Evolutionary conservation across 352 stramenopile genomes (phyloP), one percentile per base, ranked within the genome.

Genomic region (Globisporangium nodosum): DNA sequence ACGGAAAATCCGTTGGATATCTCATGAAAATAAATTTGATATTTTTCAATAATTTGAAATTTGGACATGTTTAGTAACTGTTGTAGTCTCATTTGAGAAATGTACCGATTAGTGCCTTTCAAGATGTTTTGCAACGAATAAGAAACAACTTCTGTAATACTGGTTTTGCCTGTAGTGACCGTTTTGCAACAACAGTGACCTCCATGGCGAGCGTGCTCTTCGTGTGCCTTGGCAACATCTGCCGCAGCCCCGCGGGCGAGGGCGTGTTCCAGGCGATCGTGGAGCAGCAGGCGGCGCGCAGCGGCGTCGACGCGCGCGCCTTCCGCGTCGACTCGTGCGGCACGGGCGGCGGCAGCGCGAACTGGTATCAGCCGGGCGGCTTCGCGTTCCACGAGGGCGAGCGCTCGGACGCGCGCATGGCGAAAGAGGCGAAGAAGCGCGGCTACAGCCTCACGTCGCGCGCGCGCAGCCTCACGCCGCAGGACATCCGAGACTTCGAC

Each of bases 211-310:
- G 74, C 51, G 86, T 97, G 55, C 50, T 96, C 61, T 97, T 97
- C 54, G 85, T 97, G 54, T 97, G 88, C 60, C 71, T 97, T 42
- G 88, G 88, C 46, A 97, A 97, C 51, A 96, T 97, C 56, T 96
- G 87, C 70, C 85, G 88, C 39, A 93, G 81, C 55, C 83, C 85
- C 7, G 68, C 82, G 30, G 88, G 76, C 35, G 88, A 96, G 56
- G 87, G 76, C 8, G 80, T 96, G 43, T 86, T 97, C 63, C 89
- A 90, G 58, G 71, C 72, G n/a, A 79, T 96, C 21, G 82, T 92
- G 42, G 71, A 70, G 13, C 65, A 64, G 8, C 37, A 64, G 16
- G 64, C 61, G 33, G 54, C 61, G 45, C 66, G 70, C 13, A 58
- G 63, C 24, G 54, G 51, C 27, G 43, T 47, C n/a, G 40, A 70